phyloP scores from a whole-genome alignment of 306 rosid genomes.

The Citrullus mucosospermus region DNA sequence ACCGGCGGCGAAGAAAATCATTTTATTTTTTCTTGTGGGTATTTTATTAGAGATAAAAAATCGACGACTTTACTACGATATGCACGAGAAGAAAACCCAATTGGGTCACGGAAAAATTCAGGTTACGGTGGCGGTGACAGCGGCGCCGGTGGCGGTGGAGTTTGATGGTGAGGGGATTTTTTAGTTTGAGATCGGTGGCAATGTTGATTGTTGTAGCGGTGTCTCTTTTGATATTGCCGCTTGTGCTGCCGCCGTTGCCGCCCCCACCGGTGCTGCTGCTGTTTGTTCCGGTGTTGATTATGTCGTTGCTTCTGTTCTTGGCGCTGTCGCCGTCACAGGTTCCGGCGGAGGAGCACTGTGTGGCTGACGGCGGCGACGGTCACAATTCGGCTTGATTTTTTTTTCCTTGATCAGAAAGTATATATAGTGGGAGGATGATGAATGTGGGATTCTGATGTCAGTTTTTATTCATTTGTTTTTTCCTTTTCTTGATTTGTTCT shows the following conservation, averaged over 20 bases:
- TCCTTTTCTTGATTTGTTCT: neutral
- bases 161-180: conserved; percentile 7
- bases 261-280: conserved; percentile 54
- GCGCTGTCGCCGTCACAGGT: conserved; percentile 34
- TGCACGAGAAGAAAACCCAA: conserved; percentile 18
- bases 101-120: neutral
- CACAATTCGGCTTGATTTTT: neutral
- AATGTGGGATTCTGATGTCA: neutral
- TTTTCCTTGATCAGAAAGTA: neutral
- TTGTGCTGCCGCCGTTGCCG: conserved; percentile 64
- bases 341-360: neutral
- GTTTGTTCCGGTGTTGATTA: conserved; percentile 41
- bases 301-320: conserved; percentile 32
- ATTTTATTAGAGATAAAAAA: neutral
- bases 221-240: conserved; percentile 36
- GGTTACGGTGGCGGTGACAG: neutral
- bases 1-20: neutral
- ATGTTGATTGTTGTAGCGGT: conserved; percentile 32
- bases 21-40: neutral
- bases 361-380: neutral
- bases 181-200: conserved; percentile 16
- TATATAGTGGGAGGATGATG: neutral
- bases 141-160: neutral
- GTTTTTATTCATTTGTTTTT: neutral
- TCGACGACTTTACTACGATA: neutral